Conservation (phyloP, 1,139 yeast genomes). For the Scheffersomyces illinoinensis region DNA sequence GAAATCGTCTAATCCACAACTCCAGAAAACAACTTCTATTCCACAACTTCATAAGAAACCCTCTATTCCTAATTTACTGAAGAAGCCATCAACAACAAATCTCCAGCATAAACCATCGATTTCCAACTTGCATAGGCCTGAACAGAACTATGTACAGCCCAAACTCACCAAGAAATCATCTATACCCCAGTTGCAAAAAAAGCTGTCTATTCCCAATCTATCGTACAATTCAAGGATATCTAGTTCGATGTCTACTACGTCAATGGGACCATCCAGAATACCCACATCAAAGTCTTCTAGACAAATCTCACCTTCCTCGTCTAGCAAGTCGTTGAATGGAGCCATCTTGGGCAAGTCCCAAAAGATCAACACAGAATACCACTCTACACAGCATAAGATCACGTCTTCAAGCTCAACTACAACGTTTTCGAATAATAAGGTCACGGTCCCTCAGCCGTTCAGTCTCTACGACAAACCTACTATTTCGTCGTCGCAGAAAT, state of each 20-base stretch:
- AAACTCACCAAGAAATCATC: slow-evolving; percentile 9
- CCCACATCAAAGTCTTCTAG: background rate
- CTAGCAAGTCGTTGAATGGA: slow-evolving; percentile 7
- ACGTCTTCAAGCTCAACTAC: background rate
- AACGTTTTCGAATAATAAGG: background rate
- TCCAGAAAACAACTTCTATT: slow-evolving; percentile 15
- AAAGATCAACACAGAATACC: background rate
- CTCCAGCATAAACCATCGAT: slow-evolving; percentile 17
- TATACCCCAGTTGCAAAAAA: slow-evolving; percentile 9
- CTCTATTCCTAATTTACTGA: slow-evolving; percentile 12
- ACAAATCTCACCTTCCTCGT: slow-evolving; percentile 4
- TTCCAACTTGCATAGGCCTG: slow-evolving; percentile 10
- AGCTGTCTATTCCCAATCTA: background rate
- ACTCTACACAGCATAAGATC: background rate
- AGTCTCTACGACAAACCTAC: slow-evolving; percentile 44
- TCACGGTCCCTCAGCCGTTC: slow-evolving; percentile 20
- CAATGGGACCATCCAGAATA: background rate
- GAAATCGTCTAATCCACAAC: slow-evolving; percentile 14
- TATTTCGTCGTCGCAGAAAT: slow-evolving; percentile 47
- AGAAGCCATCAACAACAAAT: slow-evolving; percentile 13
- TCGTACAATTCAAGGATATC: background rate
- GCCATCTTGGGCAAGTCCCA: slow-evolving; percentile 1
- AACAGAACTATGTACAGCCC: slow-evolving; percentile 10
- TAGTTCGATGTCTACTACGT: background rate
- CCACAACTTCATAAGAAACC: slow-evolving; percentile 15